A percentile compares a stretch with the other conserved stretches of the same genome.
phyloP scores from a whole-genome alignment of 1,284 basidiomycete species.

The Boletus smithii region DNA sequence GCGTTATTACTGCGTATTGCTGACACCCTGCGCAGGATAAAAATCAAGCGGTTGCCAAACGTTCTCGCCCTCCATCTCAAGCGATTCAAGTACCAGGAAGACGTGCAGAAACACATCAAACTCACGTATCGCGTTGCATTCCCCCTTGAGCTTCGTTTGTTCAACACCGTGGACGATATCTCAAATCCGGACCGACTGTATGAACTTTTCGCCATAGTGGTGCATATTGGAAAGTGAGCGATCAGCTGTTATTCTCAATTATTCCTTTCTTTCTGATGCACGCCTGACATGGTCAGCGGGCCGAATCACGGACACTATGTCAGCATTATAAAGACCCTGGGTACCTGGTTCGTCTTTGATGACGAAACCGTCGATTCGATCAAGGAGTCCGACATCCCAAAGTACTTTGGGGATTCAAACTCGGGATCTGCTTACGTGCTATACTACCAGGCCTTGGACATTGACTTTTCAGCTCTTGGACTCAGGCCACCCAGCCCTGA shows the following conservation, averaged over 20 bases:
- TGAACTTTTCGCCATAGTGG: constrained; percentile 92
- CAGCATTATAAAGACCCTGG: constrained; percentile 85
- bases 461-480: constrained; percentile 71
- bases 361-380: constrained; percentile 90
- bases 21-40: constrained; percentile 68
- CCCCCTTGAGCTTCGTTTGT: constrained; percentile 88
- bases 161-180: constrained; percentile 95
- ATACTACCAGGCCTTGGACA: constrained; percentile 93
- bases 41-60: constrained; percentile 94
- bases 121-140: constrained; percentile 95
- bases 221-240: constrained; percentile 94
- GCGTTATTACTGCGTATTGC: constrained; percentile 9
- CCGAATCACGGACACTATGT: constrained; percentile 98
- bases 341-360: constrained; percentile 91
- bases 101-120: constrained; percentile 86
- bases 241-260: constrained; percentile 6
- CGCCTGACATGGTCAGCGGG: constrained; percentile 53
- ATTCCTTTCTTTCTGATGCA: constrained; percentile 14
- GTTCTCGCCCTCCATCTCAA: constrained; percentile 94
- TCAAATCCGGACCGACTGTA: constrained; percentile 88
- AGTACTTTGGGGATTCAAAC: constrained; percentile 91
- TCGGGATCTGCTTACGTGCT: constrained; percentile 93
- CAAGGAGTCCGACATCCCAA: constrained; percentile 84
- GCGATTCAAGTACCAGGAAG: constrained; percentile 96
- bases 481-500: constrained; percentile 39